Evolutionary conservation across 2,329 filamentous ascomycete genomes (phyloP).

Genomic region (Beauveria sp.): DNA sequence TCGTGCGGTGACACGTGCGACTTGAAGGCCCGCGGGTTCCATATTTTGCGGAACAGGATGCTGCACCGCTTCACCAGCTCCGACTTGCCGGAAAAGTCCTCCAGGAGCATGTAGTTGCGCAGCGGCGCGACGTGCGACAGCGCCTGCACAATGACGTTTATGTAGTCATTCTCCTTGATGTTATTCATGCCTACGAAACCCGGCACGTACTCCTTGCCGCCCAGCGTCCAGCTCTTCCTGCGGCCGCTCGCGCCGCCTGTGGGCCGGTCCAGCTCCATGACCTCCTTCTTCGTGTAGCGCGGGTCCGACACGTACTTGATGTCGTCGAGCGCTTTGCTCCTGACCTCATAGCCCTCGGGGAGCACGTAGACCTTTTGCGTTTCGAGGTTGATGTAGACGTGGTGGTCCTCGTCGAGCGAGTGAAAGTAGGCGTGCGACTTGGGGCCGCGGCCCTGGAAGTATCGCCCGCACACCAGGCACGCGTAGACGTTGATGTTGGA

Average conservation of each 20-base stretch:
- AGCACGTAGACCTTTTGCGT: conserved; percentile 86
- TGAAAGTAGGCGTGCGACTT: conserved; percentile 98
- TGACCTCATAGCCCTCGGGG: conserved; percentile 94
- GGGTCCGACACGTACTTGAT: conserved; percentile 98
- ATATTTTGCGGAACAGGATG: conserved; percentile 90
- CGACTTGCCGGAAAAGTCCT: conserved; percentile 62
- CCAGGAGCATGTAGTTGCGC: conserved; percentile 85
- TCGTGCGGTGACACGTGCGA: conserved; percentile 96
- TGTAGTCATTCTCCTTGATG: conserved; percentile 98
- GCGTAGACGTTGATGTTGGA: conserved; percentile 99
- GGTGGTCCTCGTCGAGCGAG: conserved; percentile 87
- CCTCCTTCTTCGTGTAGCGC: conserved; percentile 71
- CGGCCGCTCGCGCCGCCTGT: conserved; percentile 26
- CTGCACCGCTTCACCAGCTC: conserved; percentile 85
- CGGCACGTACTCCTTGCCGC: conserved; percentile 78
- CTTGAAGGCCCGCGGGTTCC: conserved; percentile 96
- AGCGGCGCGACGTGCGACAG: conserved; percentile 84
- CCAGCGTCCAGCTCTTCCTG: conserved; percentile 61
- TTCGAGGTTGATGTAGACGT: conserved; percentile 97
- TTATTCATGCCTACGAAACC: conserved; percentile 99
- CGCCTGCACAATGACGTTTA: conserved; percentile 90
- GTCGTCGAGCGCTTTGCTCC: conserved; percentile 88
- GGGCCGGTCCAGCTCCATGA: conserved; percentile 67
- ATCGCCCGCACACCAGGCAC: conserved; percentile 94
- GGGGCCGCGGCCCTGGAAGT: conserved; percentile 87